Percentiles rank a stretch among this genome's conserved stretches.
These are phyloP conservation scores for Biscutella auriculata DNA, from an alignment of 441 rosid species.

Conservation along the genomic window DNA sequence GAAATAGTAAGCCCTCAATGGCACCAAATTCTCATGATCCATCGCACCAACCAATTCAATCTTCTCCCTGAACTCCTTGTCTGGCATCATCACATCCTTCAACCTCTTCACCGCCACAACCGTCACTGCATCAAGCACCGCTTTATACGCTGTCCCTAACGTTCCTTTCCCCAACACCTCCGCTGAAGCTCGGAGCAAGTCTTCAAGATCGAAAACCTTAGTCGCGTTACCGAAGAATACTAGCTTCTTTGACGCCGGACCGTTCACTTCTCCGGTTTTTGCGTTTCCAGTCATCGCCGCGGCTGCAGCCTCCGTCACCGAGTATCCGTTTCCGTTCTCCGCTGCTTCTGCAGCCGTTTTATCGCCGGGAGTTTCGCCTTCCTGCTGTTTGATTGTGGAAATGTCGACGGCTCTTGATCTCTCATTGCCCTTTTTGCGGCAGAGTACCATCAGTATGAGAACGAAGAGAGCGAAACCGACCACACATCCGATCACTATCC, in stretches of 20 bases:
- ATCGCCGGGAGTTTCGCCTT: slow-evolving; percentile 31
- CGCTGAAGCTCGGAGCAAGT: slow-evolving; percentile 87
- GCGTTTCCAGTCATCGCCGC: slow-evolving; percentile 47
- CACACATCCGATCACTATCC: slow-evolving; percentile 82
- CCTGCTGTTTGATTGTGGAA: slow-evolving; percentile 38
- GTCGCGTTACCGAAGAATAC: slow-evolving; percentile 63
- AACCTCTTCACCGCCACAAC: slow-evolving; percentile 94
- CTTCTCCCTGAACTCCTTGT: slow-evolving; percentile 73
- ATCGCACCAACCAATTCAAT: slow-evolving; percentile 75
- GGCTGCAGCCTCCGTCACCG: slow-evolving; percentile 33
- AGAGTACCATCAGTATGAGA: slow-evolving; percentile 43
- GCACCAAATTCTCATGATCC: slow-evolving; percentile 84
- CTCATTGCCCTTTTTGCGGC: slow-evolving; percentile 42
- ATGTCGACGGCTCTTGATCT: slow-evolving; percentile 41
- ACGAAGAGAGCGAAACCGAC: slow-evolving; percentile 43
- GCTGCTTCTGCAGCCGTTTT: slow-evolving; percentile 32
- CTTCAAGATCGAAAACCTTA: slow-evolving; percentile 76
- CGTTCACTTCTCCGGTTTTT: slow-evolving; percentile 31
- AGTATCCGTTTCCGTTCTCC: slow-evolving; percentile 35
- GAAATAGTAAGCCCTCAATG: slow-evolving; percentile 76
- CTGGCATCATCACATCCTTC: slow-evolving; percentile 66
- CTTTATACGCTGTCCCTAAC: slow-evolving; percentile 93
- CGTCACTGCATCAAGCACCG: slow-evolving; percentile 57
- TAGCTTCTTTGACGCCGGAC: slow-evolving; percentile 41
- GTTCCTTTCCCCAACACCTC: slow-evolving; percentile 97